Base-by-base conservation (phyloP, 2,329 filamentous ascomycete genomes). In the Monosporascus sp. region DNA sequence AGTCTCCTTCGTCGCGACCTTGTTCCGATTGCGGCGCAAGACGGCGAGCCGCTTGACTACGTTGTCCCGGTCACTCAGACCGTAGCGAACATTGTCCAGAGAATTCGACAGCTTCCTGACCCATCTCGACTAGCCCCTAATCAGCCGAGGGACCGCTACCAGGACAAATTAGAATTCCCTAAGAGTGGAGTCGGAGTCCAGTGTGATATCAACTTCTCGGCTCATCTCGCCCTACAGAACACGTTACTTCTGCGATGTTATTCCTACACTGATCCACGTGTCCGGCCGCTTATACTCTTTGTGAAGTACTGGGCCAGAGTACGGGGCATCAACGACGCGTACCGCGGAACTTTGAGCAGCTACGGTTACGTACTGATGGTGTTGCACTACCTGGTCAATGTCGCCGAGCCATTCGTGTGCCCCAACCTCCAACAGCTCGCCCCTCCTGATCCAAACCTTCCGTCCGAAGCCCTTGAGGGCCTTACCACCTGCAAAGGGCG, bases 331-430 rank as follows among this genome's bases (percentile, higher is more conserved):
- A 96, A 96, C 70, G 89, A 86, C 43, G 85, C 89, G 2, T 95
- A 95, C 66, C 86, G 86, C 38, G 91, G 92, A 43, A 95, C 90
- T 0, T 75, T 97, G 18, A 92, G 88, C 50, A 93, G 89, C 60
- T 96, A 96, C 64, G 91, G 92, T 49, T 97, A 93, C 70, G 90
- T 94, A 5, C 74, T 96, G 39, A 96, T 97, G 91, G 85, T 95
- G 5, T 75, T 96, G 17, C 92, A 97, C 70, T 96, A 93, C 65
- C 80, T 96, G 27, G 84, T 94, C 64, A 96, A 96, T 61, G 70
- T 96, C 50, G 88, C 82, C 1, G 77, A 83, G 48, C 91, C 92
- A 0, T 90, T 90, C 51, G 88, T 97, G 18, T 85, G 90, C 54
- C 90, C 89, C 0, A 96, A 97, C 64, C 77, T 97, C 2, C 90